phyloP scores from a whole-genome alignment of 1,139 yeast genomes.

The Blastobotrys persicus region DNA sequence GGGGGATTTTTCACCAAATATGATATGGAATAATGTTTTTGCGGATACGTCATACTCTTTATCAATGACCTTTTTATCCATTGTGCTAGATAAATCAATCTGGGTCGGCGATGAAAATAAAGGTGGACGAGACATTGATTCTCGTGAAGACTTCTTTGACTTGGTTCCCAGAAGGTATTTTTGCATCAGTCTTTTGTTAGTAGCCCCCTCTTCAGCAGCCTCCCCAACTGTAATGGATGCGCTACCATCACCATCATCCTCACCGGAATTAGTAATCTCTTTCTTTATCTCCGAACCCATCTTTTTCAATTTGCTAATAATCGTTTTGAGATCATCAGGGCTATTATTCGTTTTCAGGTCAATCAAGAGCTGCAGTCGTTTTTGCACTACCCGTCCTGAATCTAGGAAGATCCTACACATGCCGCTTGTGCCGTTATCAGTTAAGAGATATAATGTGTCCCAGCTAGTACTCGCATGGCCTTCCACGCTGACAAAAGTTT shows the following conservation, averaged over 20 bases:
- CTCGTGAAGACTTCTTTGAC: conserved; percentile 3
- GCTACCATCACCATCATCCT: conserved; percentile 14
- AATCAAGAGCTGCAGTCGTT: conserved; percentile 51
- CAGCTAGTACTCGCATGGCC: conserved; percentile 46
- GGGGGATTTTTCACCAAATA: conserved; percentile 76
- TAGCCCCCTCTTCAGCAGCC: conserved; percentile 14
- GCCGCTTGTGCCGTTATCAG: conserved; percentile 50
- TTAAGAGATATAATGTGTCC: conserved; percentile 60
- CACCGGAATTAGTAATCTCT: conserved; percentile 11
- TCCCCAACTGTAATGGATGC: conserved; percentile 13
- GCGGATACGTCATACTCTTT: conserved; percentile 60
- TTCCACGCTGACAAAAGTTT: conserved; percentile 61
- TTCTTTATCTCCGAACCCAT: conserved; percentile 24
- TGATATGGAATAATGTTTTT: conserved; percentile 75
- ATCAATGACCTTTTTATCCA: conserved; percentile 37
- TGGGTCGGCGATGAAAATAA: conserved; percentile 7
- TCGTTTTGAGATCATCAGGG: conserved; percentile 38
- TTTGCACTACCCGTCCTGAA: conserved; percentile 55
- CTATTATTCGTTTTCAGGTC: conserved; percentile 43
- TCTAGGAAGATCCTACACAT: conserved; percentile 62
- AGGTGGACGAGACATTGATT: background rate
- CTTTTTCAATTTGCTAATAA: conserved; percentile 31
- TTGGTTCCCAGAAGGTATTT: conserved; percentile 21
- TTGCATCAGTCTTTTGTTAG: conserved; percentile 23
- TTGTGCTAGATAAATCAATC: conserved; percentile 27